These are phyloP conservation scores for Cladorrhinum sp. DNA, from an alignment of 2,329 filamentous ascomycete species.

Conservation along the genomic window DNA sequence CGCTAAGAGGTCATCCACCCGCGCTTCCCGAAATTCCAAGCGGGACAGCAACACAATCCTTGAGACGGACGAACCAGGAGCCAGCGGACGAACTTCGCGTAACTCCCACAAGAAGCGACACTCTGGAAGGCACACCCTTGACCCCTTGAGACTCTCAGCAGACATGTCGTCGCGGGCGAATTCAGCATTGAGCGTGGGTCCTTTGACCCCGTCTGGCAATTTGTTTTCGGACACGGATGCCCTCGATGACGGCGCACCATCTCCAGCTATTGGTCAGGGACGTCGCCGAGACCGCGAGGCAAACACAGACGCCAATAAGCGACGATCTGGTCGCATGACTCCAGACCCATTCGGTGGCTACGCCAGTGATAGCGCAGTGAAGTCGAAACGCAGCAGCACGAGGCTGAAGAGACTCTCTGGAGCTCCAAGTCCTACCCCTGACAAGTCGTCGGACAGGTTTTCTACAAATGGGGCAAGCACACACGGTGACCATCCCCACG, in stretches of 20 bases:
- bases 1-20: conserved; percentile 51
- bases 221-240: conserved; percentile 35
- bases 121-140: conserved; percentile 14
- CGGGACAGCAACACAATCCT: conserved; percentile 47
- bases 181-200: conserved; percentile 16
- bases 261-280: conserved; percentile 64
- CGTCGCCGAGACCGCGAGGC: conserved; percentile 47
- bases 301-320: conserved; percentile 47
- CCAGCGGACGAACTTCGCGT: conserved; percentile 15
- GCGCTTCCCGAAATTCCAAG: conserved; percentile 48
- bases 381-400: conserved; percentile 55
- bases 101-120: conserved; percentile 11
- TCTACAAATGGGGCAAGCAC: conserved; percentile 22
- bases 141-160: conserved; percentile 23
- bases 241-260: conserved; percentile 65
- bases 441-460: conserved; percentile 32
- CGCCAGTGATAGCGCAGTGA: conserved; percentile 30
- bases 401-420: conserved; percentile 57
- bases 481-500: conserved; percentile 37
- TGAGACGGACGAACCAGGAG: conserved; percentile 26
- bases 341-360: conserved; percentile 45
- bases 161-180: conserved; percentile 23
- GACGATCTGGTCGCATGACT: conserved; percentile 47
- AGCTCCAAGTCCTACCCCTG: conserved; percentile 41
- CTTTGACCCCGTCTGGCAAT: conserved; percentile 20